Evolutionary conservation across 2,329 filamentous ascomycete species (phyloP).

Genomic region (Microcyclospora tardicrescens): DNA sequence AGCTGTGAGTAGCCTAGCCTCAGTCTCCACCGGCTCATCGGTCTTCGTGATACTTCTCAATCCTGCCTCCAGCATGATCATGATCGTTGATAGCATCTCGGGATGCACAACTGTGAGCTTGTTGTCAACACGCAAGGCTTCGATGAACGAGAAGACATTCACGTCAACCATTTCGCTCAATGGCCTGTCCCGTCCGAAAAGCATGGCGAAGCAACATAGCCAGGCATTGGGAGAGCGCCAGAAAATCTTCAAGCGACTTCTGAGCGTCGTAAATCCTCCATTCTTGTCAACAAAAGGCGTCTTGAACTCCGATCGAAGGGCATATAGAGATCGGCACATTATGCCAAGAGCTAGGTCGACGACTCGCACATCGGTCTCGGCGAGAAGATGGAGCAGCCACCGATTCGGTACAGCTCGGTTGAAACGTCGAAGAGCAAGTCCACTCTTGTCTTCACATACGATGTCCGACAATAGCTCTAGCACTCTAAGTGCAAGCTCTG

Average conservation of each 20-base stretch:
- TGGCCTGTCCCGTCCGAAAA: slow-evolving; percentile 69
- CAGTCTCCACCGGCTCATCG: slow-evolving; percentile 29
- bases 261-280: slow-evolving; percentile 78
- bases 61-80: slow-evolving; percentile 76
- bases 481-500: slow-evolving; percentile 17
- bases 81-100: slow-evolving; percentile 67
- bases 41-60: slow-evolving; percentile 56
- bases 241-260: slow-evolving; percentile 67
- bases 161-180: slow-evolving; percentile 61
- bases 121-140: slow-evolving; percentile 50
- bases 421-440: slow-evolving; percentile 47
- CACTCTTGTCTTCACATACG: slow-evolving; percentile 14
- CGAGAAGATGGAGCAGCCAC: slow-evolving; percentile 63
- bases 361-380: slow-evolving; percentile 72
- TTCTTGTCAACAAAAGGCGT: slow-evolving; percentile 77
- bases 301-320: slow-evolving; percentile 68
- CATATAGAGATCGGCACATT: slow-evolving; percentile 67
- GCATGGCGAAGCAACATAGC: slow-evolving; percentile 74
- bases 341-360: slow-evolving; percentile 73
- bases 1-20: slow-evolving; percentile 56
- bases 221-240: slow-evolving; percentile 79
- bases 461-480: slow-evolving; percentile 16
- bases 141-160: slow-evolving; percentile 59
- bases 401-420: slow-evolving; percentile 91
- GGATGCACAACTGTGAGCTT: slow-evolving; percentile 57